Percentiles rank a stretch among this genome's conserved stretches.
phyloP scores from a whole-genome alignment of 2,329 filamentous ascomycete species.

The Xylariales sp. region DNA sequence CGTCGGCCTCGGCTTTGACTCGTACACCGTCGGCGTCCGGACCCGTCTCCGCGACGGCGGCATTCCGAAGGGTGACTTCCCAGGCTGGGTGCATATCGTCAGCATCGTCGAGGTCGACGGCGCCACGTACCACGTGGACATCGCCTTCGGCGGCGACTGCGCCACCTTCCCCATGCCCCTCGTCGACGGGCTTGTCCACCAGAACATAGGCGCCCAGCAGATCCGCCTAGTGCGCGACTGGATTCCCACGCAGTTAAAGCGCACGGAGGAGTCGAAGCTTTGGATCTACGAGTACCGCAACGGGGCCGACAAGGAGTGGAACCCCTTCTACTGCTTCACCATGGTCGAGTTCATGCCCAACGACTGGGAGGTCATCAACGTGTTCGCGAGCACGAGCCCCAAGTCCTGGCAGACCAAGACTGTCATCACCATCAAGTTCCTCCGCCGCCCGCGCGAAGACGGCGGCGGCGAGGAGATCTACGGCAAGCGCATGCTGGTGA shows the following conservation, averaged over 20 bases:
- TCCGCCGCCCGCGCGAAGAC: conserved; percentile 51
- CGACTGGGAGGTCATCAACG: conserved; percentile 73
- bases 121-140: conserved; percentile 66
- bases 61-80: conserved; percentile 56
- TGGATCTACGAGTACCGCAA: conserved; percentile 75
- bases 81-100: conserved; percentile 69
- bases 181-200: conserved; percentile 54
- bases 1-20: conserved; percentile 61
- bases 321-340: conserved; percentile 72
- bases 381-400: conserved; percentile 61
- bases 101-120: conserved; percentile 68
- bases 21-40: conserved; percentile 67
- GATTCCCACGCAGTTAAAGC: conserved; percentile 58
- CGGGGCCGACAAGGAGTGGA: conserved; percentile 62
- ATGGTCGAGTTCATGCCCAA: conserved; percentile 71
- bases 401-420: conserved; percentile 65
- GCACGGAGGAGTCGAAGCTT: conserved; percentile 57
- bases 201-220: conserved; percentile 66
- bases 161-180: conserved; percentile 69
- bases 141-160: conserved; percentile 73
- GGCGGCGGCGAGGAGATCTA: conserved; percentile 57
- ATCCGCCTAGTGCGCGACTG: conserved; percentile 64
- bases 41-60: conserved; percentile 56
- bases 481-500: conserved; percentile 65
- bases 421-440: conserved; percentile 65